Evolutionary conservation across 2,329 filamentous ascomycete genomes (phyloP).

Genomic region (Mollisiaceae sp.): DNA sequence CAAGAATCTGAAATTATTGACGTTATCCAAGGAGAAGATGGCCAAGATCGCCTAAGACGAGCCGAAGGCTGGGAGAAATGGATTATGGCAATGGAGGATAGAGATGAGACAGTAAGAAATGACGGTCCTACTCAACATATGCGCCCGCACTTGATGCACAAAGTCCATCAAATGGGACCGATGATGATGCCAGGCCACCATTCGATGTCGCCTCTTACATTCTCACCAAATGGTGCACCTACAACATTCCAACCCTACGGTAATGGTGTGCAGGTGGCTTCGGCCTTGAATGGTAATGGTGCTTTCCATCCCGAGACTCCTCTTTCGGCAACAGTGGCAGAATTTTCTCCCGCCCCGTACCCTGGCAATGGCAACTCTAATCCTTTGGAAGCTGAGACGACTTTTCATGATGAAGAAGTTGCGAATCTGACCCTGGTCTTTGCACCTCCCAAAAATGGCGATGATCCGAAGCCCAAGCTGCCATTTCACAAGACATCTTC

Average conservation of each 20-base stretch:
- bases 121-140: constrained; percentile 62
- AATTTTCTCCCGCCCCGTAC: constrained; percentile 51
- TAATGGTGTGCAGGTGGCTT: constrained; percentile 30
- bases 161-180: constrained; percentile 35
- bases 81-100: constrained; percentile 72
- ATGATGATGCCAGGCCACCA: constrained; percentile 38
- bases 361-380: constrained; percentile 31
- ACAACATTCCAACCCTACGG: constrained; percentile 33
- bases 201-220: constrained; percentile 38
- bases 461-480: constrained; percentile 42
- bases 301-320: constrained; percentile 52
- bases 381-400: constrained; percentile 43
- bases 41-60: constrained; percentile 77
- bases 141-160: constrained; percentile 28
- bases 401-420: constrained; percentile 58
- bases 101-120: constrained; percentile 75
- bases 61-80: constrained; percentile 80
- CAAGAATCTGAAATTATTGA: constrained; percentile 76
- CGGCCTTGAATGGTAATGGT: constrained; percentile 47
- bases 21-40: constrained; percentile 75
- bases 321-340: constrained; percentile 67
- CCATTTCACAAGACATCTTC: constrained; percentile 48
- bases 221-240: constrained; percentile 42
- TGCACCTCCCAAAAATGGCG: constrained; percentile 45
- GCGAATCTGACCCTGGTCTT: constrained; percentile 58